These are phyloP conservation scores for Plectosphaerella cucumerina DNA, from an alignment of 2,329 filamentous ascomycete species.

Conservation along the genomic window DNA sequence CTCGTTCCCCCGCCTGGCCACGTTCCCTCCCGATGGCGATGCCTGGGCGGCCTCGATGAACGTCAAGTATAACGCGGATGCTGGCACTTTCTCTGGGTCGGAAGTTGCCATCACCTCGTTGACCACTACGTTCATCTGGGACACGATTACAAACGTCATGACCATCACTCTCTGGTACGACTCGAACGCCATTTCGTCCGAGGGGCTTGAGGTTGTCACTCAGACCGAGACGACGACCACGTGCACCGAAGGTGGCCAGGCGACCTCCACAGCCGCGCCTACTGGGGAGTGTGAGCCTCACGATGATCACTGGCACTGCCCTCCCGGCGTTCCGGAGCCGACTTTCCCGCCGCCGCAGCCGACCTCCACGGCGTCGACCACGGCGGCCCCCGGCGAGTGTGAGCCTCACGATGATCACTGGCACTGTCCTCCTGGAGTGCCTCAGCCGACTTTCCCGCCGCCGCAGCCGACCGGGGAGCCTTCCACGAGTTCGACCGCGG, in stretches of 20 bases:
- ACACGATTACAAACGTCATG: neutral
- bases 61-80: neutral
- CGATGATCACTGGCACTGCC: conserved; percentile 11
- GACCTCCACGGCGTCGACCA: conserved; percentile 2
- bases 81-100: neutral
- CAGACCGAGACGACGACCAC: neutral
- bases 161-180: neutral
- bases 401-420: neutral
- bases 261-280: neutral
- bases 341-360: neutral
- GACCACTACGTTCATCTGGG: neutral
- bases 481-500: neutral
- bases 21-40: neutral
- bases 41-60: neutral
- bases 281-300: conserved; percentile 1
- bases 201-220: neutral
- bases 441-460: neutral
- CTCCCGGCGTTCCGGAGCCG: conserved; percentile 9
- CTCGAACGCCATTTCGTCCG: neutral
- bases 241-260: neutral
- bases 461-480: neutral
- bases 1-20: neutral
- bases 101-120: neutral
- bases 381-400: neutral
- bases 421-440: conserved; percentile 12